Percentiles rank a stretch among this genome's conserved stretches.
Evolutionary conservation across 148 eudicot species (phyloP).

Genomic region (Vaccinium corymbosum): DNA sequence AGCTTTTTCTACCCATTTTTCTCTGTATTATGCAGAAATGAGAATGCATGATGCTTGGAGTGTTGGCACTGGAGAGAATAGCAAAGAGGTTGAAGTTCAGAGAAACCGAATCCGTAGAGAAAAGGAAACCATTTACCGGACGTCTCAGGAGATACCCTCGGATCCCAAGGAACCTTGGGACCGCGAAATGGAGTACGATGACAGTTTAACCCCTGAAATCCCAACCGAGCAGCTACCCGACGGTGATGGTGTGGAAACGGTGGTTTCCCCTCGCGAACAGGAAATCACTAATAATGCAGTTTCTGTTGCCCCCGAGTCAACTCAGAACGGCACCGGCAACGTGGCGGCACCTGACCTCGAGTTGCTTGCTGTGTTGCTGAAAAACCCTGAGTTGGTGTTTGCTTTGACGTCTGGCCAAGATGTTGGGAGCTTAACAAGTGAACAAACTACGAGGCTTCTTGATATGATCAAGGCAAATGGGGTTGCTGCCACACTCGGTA

Average conservation of each 20-base stretch:
- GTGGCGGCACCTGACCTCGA: constrained; percentile 71
- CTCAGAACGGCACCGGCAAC: constrained; percentile 21
- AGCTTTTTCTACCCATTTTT: constrained; percentile 17
- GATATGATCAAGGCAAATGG: constrained; percentile 75
- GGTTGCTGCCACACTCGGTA: constrained; percentile 27
- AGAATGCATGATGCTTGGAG: constrained; percentile 42
- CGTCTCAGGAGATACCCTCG: constrained; percentile 52
- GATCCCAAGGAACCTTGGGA: constrained; percentile 96
- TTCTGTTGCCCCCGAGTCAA: constrained; percentile 20
- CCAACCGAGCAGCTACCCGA: constrained; percentile 82
- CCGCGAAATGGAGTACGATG: constrained; percentile 82
- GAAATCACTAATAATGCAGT: constrained; percentile 14
- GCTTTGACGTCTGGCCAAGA: constrained; percentile 80
- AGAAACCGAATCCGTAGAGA: constrained; percentile 66
- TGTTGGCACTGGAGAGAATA: constrained; percentile 58
- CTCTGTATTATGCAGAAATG: constrained; percentile 53
- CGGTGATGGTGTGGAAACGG: constrained; percentile 34
- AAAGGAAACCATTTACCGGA: constrained; percentile 57
- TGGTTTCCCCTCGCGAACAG: constrained; percentile 7
- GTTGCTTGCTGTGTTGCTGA: constrained; percentile 75
- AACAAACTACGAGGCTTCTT: constrained; percentile 70
- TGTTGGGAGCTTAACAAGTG: constrained; percentile 54
- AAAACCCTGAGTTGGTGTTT: constrained; percentile 85
- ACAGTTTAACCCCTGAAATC: constrained; percentile 64
- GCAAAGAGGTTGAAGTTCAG: constrained; percentile 85